phyloP scores from a whole-genome alignment of 1,139 yeast genomes.

The Kodamaea sp. region DNA sequence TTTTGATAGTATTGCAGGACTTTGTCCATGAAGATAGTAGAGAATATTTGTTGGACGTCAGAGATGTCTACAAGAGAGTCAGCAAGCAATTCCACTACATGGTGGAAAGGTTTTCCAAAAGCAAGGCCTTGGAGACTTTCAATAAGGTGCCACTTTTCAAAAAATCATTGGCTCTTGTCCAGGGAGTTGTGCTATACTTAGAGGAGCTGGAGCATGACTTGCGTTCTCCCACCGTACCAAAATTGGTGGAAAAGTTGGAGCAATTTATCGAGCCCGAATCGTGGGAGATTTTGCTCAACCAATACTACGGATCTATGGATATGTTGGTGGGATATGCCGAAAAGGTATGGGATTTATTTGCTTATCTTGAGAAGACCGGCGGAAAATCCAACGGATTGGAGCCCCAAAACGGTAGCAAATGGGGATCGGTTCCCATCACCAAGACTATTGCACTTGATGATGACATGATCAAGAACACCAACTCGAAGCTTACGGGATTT shows the following conservation, averaged over 20 bases:
- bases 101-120: constrained; percentile 5
- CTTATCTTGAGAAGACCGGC: constrained; percentile 18
- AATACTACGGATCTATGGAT: constrained; percentile 34
- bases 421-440: constrained; percentile 21
- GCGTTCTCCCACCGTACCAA: neutral
- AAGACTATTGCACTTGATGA: constrained; percentile 20
- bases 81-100: constrained; percentile 6
- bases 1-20: constrained; percentile 23
- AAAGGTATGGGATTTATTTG: constrained; percentile 31
- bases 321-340: constrained; percentile 27
- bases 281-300: constrained; percentile 22
- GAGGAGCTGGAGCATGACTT: neutral
- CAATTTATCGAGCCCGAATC: neutral
- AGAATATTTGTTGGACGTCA: constrained; percentile 7
- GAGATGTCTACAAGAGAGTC: constrained; percentile 8
- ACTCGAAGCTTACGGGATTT: constrained; percentile 26
- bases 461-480: constrained; percentile 19
- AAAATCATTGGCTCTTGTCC: neutral
- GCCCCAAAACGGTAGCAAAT: neutral
- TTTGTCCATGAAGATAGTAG: constrained; percentile 7
- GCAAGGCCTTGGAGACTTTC: constrained; percentile 2
- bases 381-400: constrained; percentile 2
- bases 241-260: constrained; percentile 2
- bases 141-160: constrained; percentile 1
- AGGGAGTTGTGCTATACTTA: constrained; percentile 3